A percentile compares a stretch with the other conserved stretches of the same genome.
Evolutionary conservation across 352 stramenopile genomes (phyloP).

Genomic region (Pythium sukuiense): DNA sequence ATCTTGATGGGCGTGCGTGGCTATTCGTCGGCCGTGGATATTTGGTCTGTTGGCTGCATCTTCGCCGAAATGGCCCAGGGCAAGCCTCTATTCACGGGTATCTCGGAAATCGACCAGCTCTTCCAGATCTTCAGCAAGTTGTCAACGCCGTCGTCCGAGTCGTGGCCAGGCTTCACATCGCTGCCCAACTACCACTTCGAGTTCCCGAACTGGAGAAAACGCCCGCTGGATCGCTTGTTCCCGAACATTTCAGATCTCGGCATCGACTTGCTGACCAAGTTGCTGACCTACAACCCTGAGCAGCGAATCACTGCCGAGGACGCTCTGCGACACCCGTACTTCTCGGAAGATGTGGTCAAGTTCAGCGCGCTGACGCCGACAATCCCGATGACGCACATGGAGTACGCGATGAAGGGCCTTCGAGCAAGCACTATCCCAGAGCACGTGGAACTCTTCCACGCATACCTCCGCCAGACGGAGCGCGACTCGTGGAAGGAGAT

Average conservation of each 20-base stretch:
- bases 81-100: constrained; percentile 80
- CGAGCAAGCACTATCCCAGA: constrained; percentile 54
- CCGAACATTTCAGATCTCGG: constrained; percentile 67
- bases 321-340: constrained; percentile 81
- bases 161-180: constrained; percentile 96
- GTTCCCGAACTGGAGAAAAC: constrained; percentile 78
- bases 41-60: constrained; percentile 96
- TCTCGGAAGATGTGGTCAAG: constrained; percentile 45
- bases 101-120: constrained; percentile 83
- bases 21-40: constrained; percentile 88
- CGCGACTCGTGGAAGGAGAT: constrained; percentile 83
- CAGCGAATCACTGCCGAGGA: constrained; percentile 83
- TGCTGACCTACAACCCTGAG: constrained; percentile 83
- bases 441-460: constrained; percentile 79
- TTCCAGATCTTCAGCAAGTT: constrained; percentile 92
- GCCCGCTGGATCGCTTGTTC: constrained; percentile 69
- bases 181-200: constrained; percentile 97
- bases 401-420: constrained; percentile 55
- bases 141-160: constrained; percentile 95
- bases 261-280: constrained; percentile 70
- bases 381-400: constrained; percentile 81
- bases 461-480: constrained; percentile 77
- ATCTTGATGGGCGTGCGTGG: constrained; percentile 88
- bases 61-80: constrained; percentile 96
- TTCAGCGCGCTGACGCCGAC: constrained; percentile 55